Conservation (phyloP, 495 filamentous ascomycete genomes). For the Barbatosphaeria neglecta region DNA sequence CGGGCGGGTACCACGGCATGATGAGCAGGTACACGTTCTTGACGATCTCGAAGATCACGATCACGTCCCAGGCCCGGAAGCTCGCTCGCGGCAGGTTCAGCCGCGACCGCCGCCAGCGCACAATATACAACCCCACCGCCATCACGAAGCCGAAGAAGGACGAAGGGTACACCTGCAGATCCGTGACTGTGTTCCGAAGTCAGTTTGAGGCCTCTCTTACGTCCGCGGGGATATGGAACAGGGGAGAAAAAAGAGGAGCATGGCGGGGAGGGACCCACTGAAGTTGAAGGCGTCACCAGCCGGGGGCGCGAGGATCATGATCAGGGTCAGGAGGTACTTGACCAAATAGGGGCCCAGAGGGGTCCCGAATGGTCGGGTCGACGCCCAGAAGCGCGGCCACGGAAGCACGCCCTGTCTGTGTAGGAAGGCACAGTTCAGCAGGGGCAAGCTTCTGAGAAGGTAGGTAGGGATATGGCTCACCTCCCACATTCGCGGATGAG, state of each 20-base stretch:
- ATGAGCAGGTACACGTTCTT: constrained; percentile 45
- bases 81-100: constrained; percentile 29
- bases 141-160: constrained; percentile 44
- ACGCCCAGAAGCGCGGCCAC: constrained; percentile 51
- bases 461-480: constrained; percentile 9
- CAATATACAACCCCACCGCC: constrained; percentile 39
- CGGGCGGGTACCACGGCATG: constrained; percentile 57
- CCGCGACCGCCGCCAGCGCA: constrained; percentile 38
- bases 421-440: background rate
- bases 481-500: constrained; percentile 50
- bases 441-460: no score
- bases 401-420: constrained; percentile 54
- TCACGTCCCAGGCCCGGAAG: constrained; percentile 43
- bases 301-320: constrained; percentile 57
- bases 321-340: constrained; percentile 45
- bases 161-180: constrained; percentile 40
- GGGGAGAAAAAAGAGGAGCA: no score
- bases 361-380: constrained; percentile 51
- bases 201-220: no score
- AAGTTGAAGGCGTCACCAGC: constrained; percentile 62
- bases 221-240: no score
- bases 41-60: constrained; percentile 42
- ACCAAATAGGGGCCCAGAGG: constrained; percentile 47
- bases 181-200: no score
- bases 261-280: constrained; percentile 15